These are phyloP conservation scores for Tubosaeta brunneosetosa DNA, from an alignment of 768 basidiomycete species.

Conservation along the genomic window DNA sequence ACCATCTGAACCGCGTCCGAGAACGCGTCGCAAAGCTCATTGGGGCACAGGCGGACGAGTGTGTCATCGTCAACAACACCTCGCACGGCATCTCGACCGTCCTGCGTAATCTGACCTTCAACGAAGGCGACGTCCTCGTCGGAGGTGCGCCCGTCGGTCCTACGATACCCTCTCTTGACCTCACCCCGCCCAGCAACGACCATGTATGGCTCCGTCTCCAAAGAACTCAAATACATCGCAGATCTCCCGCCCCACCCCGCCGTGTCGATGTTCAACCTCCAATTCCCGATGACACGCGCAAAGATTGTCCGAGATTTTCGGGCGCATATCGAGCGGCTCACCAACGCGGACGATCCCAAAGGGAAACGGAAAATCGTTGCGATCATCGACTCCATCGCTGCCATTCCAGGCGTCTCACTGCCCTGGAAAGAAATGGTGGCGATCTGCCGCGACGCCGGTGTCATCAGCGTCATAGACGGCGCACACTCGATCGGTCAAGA, in stretches of 20 bases:
- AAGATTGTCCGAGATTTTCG: conserved; percentile 52
- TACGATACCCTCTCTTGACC: not conserved
- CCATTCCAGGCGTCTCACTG: conserved; percentile 55
- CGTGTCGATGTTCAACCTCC: conserved; percentile 43
- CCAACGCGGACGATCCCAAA: conserved; percentile 11
- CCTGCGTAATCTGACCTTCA: conserved; percentile 51
- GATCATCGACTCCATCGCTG: conserved; percentile 63
- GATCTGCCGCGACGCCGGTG: conserved; percentile 58
- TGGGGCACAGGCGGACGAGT: conserved; percentile 51
- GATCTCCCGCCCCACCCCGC: conserved; percentile 55
- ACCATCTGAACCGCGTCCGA: conserved; percentile 38
- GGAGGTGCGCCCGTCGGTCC: conserved; percentile 25
- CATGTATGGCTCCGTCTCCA: conserved; percentile 52
- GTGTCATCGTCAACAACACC: conserved; percentile 41
- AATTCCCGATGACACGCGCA: conserved; percentile 54
- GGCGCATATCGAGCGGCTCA: conserved; percentile 31
- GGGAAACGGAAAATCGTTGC: conserved; percentile 51
- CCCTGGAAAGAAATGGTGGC: conserved; percentile 71
- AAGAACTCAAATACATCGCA: conserved; percentile 47
- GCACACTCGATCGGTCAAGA: conserved; percentile 79
- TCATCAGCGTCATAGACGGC: conserved; percentile 70
- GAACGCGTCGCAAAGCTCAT: conserved; percentile 45
- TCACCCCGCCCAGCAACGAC: conserved; percentile 40
- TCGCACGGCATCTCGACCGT: conserved; percentile 53
- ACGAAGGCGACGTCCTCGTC: conserved; percentile 60